Conservation (phyloP, 106 monocot genomes). For the Allium cepa region DNA sequence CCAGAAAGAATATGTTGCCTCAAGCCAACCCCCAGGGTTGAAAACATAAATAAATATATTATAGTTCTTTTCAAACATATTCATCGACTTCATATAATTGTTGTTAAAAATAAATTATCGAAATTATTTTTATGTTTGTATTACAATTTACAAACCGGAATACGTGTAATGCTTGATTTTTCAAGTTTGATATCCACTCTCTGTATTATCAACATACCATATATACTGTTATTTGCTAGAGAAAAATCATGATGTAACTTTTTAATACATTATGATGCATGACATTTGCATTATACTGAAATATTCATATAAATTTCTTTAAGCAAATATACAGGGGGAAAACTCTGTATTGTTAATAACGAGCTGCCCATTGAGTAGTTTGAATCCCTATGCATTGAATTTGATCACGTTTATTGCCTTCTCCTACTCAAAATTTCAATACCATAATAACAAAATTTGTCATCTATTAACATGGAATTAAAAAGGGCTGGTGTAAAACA, state of each 20-base stretch:
- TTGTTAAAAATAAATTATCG: neutral
- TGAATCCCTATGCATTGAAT: slow-evolving; percentile 63
- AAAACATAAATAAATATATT: slow-evolving; percentile 78
- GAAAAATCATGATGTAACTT: neutral
- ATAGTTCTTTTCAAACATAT: slow-evolving; percentile 78
- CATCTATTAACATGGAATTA: too few relatives aligned
- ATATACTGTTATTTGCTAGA: neutral
- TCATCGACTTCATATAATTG: slow-evolving; percentile 43
- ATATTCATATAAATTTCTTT: slow-evolving; percentile 5
- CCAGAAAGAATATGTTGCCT: slow-evolving; percentile 77
- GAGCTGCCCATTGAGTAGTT: slow-evolving; percentile 57
- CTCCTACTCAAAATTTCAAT: slow-evolving; percentile 22
- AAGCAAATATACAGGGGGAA: too few relatives aligned
- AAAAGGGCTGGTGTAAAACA: too few relatives aligned
- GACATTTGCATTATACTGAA: neutral
- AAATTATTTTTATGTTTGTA: neutral
- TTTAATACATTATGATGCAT: neutral
- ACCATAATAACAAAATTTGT: too few relatives aligned
- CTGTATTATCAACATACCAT: slow-evolving; percentile 17
- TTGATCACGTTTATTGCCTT: slow-evolving; percentile 70
- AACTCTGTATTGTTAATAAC: slow-evolving; percentile 52
- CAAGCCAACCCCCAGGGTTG: slow-evolving; percentile 93
- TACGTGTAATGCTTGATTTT: slow-evolving; percentile 60
- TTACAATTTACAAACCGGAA: slow-evolving; percentile 33
- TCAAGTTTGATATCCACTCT: slow-evolving; percentile 76